These are phyloP conservation scores for Roridomyces roridus DNA, from an alignment of 768 basidiomycete species.

Conservation along the genomic window DNA sequence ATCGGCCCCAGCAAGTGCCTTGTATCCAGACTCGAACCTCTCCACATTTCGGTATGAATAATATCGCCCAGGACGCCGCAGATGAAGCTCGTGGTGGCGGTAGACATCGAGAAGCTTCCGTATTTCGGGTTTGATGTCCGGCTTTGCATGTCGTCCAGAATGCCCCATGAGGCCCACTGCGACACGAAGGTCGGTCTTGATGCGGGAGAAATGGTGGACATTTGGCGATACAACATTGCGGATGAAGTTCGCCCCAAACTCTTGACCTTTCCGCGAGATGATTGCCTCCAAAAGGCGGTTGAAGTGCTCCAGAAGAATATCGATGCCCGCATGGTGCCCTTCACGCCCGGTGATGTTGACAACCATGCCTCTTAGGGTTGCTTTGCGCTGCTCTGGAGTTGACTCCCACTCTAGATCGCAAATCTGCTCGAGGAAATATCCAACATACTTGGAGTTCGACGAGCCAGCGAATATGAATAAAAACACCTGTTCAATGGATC, in stretches of 20 bases:
- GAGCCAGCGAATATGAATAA: too few relatives aligned
- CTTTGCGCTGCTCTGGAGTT: too few relatives aligned
- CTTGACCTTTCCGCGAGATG: constrained; percentile 10
- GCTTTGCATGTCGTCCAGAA: constrained; percentile 17
- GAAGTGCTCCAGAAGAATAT: constrained; percentile 31
- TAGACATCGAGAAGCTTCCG: constrained; percentile 7
- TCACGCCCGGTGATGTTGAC: constrained; percentile 23
- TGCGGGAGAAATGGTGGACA: constrained; percentile 19
- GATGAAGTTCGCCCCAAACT: constrained; percentile 22
- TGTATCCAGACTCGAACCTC: constrained; percentile 1
- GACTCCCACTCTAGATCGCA: too few relatives aligned
- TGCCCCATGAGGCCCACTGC: constrained; percentile 7
- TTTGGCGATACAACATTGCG: constrained; percentile 25
- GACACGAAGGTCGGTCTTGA: constrained; percentile 22
- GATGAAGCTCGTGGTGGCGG: constrained; percentile 7
- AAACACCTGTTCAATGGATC: too few relatives aligned
- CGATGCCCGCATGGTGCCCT: constrained; percentile 14
- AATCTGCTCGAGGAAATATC: too few relatives aligned
- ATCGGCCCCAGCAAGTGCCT: neutral
- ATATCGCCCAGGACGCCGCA: constrained; percentile 4
- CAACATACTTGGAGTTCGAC: too few relatives aligned
- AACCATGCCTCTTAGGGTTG: neutral
- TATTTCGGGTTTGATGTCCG: constrained; percentile 2
- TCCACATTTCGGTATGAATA: neutral
- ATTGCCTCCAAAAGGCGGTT: constrained; percentile 24